Evolutionary conservation across 148 eudicot genomes (phyloP), one percentile per base, ranked within the genome.

Genomic region (Rhododendron ovatum): DNA sequence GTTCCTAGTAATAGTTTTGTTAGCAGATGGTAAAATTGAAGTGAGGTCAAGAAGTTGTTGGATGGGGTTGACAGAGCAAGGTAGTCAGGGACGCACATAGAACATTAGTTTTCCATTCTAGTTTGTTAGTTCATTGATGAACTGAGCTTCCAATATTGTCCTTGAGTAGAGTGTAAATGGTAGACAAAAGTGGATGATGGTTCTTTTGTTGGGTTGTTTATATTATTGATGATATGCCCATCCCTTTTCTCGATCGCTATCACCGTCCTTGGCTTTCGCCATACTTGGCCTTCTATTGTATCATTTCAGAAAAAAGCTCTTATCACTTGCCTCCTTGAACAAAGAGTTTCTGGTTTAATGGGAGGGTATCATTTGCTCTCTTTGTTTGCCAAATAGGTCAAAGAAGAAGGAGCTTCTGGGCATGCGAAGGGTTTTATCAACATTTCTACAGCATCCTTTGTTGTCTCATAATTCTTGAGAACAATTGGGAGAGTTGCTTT

Each of bases 401-500:
- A 82, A 63, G 75, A 61, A 41, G 13, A 61, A 41, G 73, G 75
- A 41, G 51, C 73, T 61, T 41, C 84, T 57, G 26, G 59, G 83
- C 24, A 81, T 59, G 26, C 15, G 12, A 82, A 63, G 35, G 9
- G 2, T 37, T 57, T 63, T 35, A 83, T 76, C 26, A 51, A 39
- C 48, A 74, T 76, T 55, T 55, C 71, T n/a, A 47, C 20, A 35
- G 80, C 81, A 74, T 74, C 48, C 81, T 53, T 24, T 84, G 47
- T 76, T 76, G 33, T 53, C 71, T 45, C 15, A 35, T 63, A 45
- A 84, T 80, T 65, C 55, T 41, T 53, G 84, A 83, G 85, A 80
- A 59, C 43, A 79, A 85, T 86, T 81, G 73, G 86, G 86, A 51
- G 86, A 67, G 81, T 88, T 67, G 39, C 71, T 51, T 37, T 73